Evolutionary conservation across 2,329 filamentous ascomycete genomes (phyloP).

Genomic region (Microthyrium microscopicum): DNA sequence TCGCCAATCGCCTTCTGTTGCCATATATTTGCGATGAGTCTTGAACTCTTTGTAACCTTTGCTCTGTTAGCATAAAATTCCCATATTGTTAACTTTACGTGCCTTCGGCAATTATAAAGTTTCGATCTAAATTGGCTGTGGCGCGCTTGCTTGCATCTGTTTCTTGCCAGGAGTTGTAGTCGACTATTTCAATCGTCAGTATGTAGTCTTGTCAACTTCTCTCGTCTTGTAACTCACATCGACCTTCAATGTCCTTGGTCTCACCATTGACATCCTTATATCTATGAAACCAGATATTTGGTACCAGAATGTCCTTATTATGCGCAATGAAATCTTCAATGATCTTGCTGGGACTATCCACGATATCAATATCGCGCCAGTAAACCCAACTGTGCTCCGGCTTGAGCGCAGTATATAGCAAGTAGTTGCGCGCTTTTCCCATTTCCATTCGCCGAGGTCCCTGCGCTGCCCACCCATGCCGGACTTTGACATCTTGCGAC

Average conservation of each 20-base stretch:
- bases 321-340: constrained; percentile 92
- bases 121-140: constrained; percentile 54
- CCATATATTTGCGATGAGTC: constrained; percentile 82
- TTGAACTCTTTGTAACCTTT: constrained; percentile 82
- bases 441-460: constrained; percentile 81
- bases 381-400: constrained; percentile 97
- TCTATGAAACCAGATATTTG: constrained; percentile 75
- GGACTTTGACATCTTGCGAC: constrained; percentile 65
- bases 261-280: constrained; percentile 52
- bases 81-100: constrained; percentile 7
- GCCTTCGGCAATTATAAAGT: constrained; percentile 81
- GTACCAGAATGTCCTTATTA: constrained; percentile 75
- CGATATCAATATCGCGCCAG: constrained; percentile 95
- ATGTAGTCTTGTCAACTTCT: neutral
- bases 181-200: constrained; percentile 40
- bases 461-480: constrained; percentile 76
- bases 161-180: constrained; percentile 99
- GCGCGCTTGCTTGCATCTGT: constrained; percentile 69
- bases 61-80: constrained; percentile 4
- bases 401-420: constrained; percentile 69
- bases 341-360: constrained; percentile 72
- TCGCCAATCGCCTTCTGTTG: constrained; percentile 78
- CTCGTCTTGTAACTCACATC: constrained; percentile 47
- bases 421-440: constrained; percentile 80
- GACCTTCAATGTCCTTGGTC: constrained; percentile 67